phyloP scores from a whole-genome alignment of 345 rosid species.

The Orychophragmus violaceus region DNA sequence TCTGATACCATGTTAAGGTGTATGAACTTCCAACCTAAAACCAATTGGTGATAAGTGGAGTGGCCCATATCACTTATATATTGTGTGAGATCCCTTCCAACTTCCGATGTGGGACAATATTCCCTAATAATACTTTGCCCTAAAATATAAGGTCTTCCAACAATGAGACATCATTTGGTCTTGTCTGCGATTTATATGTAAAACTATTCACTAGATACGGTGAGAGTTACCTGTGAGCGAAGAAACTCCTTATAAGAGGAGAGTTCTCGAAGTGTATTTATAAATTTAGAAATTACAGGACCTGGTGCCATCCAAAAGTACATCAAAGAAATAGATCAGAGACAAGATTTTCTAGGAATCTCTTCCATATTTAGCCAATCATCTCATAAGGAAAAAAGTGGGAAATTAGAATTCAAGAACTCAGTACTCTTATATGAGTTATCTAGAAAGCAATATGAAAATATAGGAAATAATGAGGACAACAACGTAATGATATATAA shows the following conservation, averaged over 20 bases:
- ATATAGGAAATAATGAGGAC: no score
- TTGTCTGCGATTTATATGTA: neutral
- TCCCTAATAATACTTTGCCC: no score
- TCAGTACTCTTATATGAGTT: neutral
- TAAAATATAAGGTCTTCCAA: neutral
- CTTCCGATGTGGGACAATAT: no score
- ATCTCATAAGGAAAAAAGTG: neutral
- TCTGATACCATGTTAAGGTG: no score
- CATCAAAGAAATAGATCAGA: slow-evolving; percentile 3
- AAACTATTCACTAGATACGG: neutral
- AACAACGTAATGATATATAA: no score
- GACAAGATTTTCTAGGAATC: neutral
- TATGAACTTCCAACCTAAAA: no score
- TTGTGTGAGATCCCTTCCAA: no score
- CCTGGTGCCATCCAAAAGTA: slow-evolving; percentile 35
- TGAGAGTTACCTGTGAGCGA: slow-evolving; percentile 62
- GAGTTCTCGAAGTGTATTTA: slow-evolving; percentile 69
- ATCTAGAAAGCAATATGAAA: neutral
- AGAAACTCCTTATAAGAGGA: slow-evolving; percentile 77
- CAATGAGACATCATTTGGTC: neutral
- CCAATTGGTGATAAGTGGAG: no score
- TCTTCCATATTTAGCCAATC: neutral
- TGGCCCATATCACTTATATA: no score
- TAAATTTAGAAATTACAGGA: slow-evolving; percentile 67
- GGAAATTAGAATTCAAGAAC: neutral